Base-by-base conservation (phyloP, 257 asterid species). In the Ophiorrhiza pumila region DNA sequence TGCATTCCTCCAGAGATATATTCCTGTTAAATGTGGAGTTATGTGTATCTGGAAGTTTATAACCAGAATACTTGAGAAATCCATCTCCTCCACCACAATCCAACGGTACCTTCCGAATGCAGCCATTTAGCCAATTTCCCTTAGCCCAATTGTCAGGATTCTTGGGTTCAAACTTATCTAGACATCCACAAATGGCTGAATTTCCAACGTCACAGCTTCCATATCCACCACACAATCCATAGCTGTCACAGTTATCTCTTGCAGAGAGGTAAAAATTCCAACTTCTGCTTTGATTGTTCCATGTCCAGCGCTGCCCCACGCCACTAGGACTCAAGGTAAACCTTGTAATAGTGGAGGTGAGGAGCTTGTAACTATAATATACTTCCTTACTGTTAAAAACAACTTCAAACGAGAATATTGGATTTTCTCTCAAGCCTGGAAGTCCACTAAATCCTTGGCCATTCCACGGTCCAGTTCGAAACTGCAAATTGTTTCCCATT, bases 141-240 rank as follows among this genome's bases (percentile, higher is more conserved):
- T 39, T 69, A 5, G 31, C 69, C 84, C 81, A 76, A 32, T 80
- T 80, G 18, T 62, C 76, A 18, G 29, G 65, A 69, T 47, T 39
- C 60, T 31, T 73, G 10, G 84, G 79, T 53, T 58, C 79, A 34
- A 86, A 88, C 5, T 74, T 63, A 1, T 77, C 69, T 27, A 88
- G 32, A 66, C 91, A 86, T 31, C 47, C 60, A 59, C 94, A 88
- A 2, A 56, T 41, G 0, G 83, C 83, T n/a, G 80, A 71, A 7
- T 62, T 71, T 20, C 29, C 68, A 7, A 62, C 29, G 20, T 41
- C 69, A 71, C 91, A 88, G 31, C 61, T 1, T 0, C 85, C 85
- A n/a, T 76, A 59, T 1, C 84, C 71, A 0, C 91, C 90, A 43
- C 94, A 86, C 4, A 58, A 7, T 23, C 45, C 71, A 47, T 86